phyloP scores from a whole-genome alignment of 2,329 filamentous ascomycete species.

The Nothophaeocryptopus gaeumannii region DNA sequence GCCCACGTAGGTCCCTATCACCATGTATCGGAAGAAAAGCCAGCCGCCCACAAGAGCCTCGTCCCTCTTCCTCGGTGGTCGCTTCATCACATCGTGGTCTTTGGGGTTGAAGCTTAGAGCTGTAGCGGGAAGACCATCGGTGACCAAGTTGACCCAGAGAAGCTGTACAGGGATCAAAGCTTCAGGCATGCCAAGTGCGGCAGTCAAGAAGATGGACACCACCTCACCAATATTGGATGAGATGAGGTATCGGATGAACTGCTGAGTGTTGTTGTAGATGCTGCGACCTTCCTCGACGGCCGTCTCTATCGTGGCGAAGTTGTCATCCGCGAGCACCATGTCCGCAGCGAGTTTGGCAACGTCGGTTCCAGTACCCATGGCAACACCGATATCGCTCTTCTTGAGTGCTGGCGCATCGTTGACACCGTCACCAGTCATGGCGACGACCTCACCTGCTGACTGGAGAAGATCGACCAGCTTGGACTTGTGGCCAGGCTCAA shows the following conservation, averaged over 20 bases:
- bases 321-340: conserved; percentile 98
- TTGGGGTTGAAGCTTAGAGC: conserved; percentile 96
- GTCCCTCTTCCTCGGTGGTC: conserved; percentile 84
- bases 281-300: conserved; percentile 96
- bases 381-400: conserved; percentile 97
- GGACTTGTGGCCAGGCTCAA: conserved; percentile 95
- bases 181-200: conserved; percentile 94
- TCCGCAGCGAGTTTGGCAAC: conserved; percentile 95
- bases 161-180: conserved; percentile 95
- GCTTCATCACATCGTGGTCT: conserved; percentile 97
- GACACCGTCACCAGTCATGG: conserved; percentile 98
- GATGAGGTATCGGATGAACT: conserved; percentile 98
- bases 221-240: conserved; percentile 99
- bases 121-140: conserved; percentile 92
- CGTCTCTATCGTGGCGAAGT: conserved; percentile 95
- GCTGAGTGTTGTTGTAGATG: conserved; percentile 99
- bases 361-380: conserved; percentile 97
- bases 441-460: conserved; percentile 87
- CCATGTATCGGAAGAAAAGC: conserved; percentile 96
- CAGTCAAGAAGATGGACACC: conserved; percentile 97
- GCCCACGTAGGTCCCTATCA: conserved; percentile 93
- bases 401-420: conserved; percentile 97
- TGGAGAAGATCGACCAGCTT: conserved; percentile 95
- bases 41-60: conserved; percentile 90
- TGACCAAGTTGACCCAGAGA: conserved; percentile 98